These are phyloP conservation scores for Huntiella moniliformis DNA, from an alignment of 2,329 filamentous ascomycete species.

Conservation along the genomic window DNA sequence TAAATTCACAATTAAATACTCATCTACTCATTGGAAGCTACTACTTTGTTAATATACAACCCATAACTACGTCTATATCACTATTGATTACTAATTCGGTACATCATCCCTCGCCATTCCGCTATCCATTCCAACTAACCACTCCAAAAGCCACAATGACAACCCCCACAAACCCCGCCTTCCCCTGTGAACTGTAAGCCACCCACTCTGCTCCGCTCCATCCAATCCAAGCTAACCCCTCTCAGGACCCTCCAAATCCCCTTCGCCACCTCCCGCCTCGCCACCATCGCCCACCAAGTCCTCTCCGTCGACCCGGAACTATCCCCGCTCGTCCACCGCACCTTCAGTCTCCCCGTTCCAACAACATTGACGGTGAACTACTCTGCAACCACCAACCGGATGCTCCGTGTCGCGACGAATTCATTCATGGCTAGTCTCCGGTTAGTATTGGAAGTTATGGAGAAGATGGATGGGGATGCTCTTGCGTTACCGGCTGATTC, in stretches of 20 bases:
- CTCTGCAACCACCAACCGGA: conserved; percentile 78
- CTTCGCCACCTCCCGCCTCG: conserved; percentile 63
- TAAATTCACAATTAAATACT: neutral
- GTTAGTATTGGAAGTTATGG: conserved; percentile 75
- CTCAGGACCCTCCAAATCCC: conserved; percentile 55
- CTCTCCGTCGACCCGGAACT: conserved; percentile 78
- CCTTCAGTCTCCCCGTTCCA: conserved; percentile 35
- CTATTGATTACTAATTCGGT: no score
- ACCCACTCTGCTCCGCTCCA: neutral
- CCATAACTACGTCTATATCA: no score
- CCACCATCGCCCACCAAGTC: conserved; percentile 53
- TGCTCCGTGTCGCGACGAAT: conserved; percentile 91
- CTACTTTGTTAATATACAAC: no score
- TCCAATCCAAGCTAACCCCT: conserved; percentile 13
- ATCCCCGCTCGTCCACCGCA: conserved; percentile 61
- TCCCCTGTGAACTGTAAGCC: conserved; percentile 45
- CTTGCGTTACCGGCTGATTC: conserved; percentile 20
- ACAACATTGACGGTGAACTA: conserved; percentile 55
- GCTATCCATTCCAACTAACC: neutral
- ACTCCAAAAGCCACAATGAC: conserved; percentile 20
- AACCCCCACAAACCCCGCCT: conserved; percentile 28
- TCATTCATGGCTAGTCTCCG: conserved; percentile 84
- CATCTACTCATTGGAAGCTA: neutral
- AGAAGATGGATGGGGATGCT: conserved; percentile 73
- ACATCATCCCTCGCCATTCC: no score